A percentile compares a stretch with the other conserved stretches of the same genome.
These are phyloP conservation scores for Tolypocladium album DNA, from an alignment of 2,329 filamentous ascomycete genomes.

Conservation along the genomic window DNA sequence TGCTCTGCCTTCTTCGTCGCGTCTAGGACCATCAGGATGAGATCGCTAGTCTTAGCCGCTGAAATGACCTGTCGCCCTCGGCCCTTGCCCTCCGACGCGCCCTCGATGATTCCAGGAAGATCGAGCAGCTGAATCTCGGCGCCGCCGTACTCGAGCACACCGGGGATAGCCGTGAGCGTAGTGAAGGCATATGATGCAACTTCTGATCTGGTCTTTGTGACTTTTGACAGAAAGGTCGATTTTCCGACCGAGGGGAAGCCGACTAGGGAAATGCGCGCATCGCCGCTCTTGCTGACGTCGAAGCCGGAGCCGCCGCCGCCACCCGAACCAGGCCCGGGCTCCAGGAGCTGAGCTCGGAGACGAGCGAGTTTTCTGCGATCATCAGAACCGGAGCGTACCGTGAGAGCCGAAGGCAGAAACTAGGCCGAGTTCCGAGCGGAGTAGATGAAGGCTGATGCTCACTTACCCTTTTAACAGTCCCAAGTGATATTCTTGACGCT, in stretches of 20 bases:
- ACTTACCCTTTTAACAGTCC: constrained; percentile 89
- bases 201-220: constrained; percentile 95
- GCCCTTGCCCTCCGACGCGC: constrained; percentile 90
- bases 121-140: constrained; percentile 97
- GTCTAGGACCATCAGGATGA: constrained; percentile 94
- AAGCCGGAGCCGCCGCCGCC: constrained; percentile 75
- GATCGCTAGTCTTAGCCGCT: constrained; percentile 93
- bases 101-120: constrained; percentile 96
- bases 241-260: constrained; percentile 99
- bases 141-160: constrained; percentile 93
- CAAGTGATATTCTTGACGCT: constrained; percentile 77
- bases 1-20: constrained; percentile 96
- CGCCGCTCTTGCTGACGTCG: constrained; percentile 90
- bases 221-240: constrained; percentile 96
- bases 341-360: constrained; percentile 84
- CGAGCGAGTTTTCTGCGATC: constrained; percentile 77
- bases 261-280: constrained; percentile 92
- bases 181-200: constrained; percentile 97
- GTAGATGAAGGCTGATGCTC: background rate
- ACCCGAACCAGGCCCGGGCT: constrained; percentile 72
- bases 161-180: constrained; percentile 91
- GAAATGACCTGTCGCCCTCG: constrained; percentile 93
- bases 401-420: background rate
- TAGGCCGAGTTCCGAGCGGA: background rate
- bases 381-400: constrained; percentile 5